A percentile compares a stretch with the other conserved stretches of the same genome.
These are phyloP conservation scores for Pezicula carpinea DNA, from an alignment of 2,329 filamentous ascomycete species.

Conservation along the genomic window DNA sequence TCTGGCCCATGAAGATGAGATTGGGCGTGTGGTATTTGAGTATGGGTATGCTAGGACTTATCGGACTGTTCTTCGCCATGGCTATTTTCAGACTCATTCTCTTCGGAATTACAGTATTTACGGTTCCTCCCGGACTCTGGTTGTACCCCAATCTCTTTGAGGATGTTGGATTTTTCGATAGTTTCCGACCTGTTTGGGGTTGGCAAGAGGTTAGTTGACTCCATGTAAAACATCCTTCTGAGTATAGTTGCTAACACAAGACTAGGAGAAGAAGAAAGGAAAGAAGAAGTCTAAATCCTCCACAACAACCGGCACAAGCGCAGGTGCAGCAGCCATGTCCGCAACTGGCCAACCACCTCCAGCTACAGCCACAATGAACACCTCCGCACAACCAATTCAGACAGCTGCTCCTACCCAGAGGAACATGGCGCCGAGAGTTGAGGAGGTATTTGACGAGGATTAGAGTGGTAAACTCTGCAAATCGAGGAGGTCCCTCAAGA, in stretches of 20 bases:
- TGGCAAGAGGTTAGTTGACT: constrained; percentile 80
- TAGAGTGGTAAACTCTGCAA: constrained; percentile 5
- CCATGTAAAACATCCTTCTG: not conserved
- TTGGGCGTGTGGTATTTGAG: constrained; percentile 96
- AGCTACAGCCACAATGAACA: constrained; percentile 28
- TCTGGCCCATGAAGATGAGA: constrained; percentile 89
- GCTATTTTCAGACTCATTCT: constrained; percentile 93
- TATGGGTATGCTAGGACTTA: constrained; percentile 84
- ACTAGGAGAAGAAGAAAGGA: constrained; percentile 31
- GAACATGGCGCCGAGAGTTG: constrained; percentile 37
- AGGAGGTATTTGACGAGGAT: constrained; percentile 35
- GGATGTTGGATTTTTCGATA: constrained; percentile 97
- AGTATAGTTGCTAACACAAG: not conserved
- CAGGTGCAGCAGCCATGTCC: constrained; percentile 22
- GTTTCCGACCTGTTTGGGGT: constrained; percentile 92
- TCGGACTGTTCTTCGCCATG: constrained; percentile 96
- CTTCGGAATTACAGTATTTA: constrained; percentile 89
- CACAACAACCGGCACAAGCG: constrained; percentile 24
- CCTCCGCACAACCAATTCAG: constrained; percentile 32
- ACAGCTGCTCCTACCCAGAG: constrained; percentile 32
- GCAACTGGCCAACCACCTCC: constrained; percentile 30
- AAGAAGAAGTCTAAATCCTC: constrained; percentile 30
- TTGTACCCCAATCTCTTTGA: constrained; percentile 97
- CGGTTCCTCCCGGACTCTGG: constrained; percentile 84
- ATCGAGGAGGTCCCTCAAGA: not conserved